Conservation (phyloP, 1,139 yeast genomes). For the Pneumocystis jirovecii region DNA sequence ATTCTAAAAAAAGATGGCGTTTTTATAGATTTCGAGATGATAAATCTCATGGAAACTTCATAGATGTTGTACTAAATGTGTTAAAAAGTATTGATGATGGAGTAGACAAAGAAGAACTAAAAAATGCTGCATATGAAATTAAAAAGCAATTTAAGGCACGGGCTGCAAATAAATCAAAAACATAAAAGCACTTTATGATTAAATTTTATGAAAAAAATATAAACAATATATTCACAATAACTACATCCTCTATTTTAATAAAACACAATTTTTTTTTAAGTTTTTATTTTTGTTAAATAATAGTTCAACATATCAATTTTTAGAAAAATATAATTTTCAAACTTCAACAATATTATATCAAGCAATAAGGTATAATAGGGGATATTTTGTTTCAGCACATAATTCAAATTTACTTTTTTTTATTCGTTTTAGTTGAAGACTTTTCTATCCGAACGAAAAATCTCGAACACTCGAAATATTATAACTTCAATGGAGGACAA, state of each 20-base stretch:
- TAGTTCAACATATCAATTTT: background rate
- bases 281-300: too few species aligned
- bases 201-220: background rate
- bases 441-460: constrained; percentile 4
- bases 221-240: background rate
- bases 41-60: constrained; percentile 74
- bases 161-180: constrained; percentile 16
- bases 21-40: constrained; percentile 85
- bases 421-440: too few species aligned
- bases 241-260: background rate
- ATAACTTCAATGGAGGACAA: constrained; percentile 30
- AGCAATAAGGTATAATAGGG: too few species aligned
- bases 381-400: background rate
- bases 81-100: constrained; percentile 75
- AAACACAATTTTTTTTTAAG: background rate
- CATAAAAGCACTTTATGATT: background rate
- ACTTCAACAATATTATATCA: background rate
- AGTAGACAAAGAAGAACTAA: constrained; percentile 62
- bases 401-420: too few species aligned
- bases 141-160: constrained; percentile 37
- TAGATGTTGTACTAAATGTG: constrained; percentile 65
- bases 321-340: too few species aligned
- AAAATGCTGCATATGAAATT: constrained; percentile 34
- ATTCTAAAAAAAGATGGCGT: constrained; percentile 57
- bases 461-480: constrained; percentile 36